A percentile compares a stretch with the other conserved stretches of the same genome.
These are phyloP conservation scores for Postia placenta DNA, from an alignment of 768 basidiomycete genomes.

Conservation along the genomic window DNA sequence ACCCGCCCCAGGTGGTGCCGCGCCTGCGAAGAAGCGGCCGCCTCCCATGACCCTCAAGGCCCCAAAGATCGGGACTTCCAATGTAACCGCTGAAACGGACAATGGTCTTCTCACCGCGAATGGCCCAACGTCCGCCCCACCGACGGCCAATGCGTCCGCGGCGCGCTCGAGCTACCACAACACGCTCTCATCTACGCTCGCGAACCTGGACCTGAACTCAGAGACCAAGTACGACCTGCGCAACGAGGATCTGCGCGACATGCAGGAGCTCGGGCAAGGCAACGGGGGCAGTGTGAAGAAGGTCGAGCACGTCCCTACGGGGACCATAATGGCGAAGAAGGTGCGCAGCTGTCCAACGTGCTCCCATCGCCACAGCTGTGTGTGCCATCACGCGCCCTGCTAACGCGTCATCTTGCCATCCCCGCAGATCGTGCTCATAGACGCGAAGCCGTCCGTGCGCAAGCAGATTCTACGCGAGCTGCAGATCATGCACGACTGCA, in stretches of 20 bases:
- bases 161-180: slow-evolving; percentile 72
- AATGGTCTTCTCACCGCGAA: slow-evolving; percentile 44
- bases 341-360: slow-evolving; percentile 34
- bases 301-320: slow-evolving; percentile 88
- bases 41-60: slow-evolving; percentile 80
- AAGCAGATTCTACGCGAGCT: slow-evolving; percentile 98
- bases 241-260: slow-evolving; percentile 85
- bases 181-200: slow-evolving; percentile 76
- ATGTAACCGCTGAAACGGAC: slow-evolving; percentile 29
- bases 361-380: background rate
- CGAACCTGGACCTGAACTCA: slow-evolving; percentile 79
- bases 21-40: slow-evolving; percentile 62
- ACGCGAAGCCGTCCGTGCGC: slow-evolving; percentile 91
- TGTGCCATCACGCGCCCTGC: background rate
- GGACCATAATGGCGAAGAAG: slow-evolving; percentile 97
- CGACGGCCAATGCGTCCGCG: slow-evolving; percentile 40
- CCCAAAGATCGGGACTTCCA: slow-evolving; percentile 45
- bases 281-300: slow-evolving; percentile 98
- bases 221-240: slow-evolving; percentile 81
- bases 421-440: slow-evolving; percentile 84
- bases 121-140: slow-evolving; percentile 46
- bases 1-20: slow-evolving; percentile 26
- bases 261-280: slow-evolving; percentile 89
- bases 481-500: slow-evolving; percentile 98
- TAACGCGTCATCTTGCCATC: slow-evolving; percentile 3